Conservation (phyloP, 139 green algal genomes). For the Spirogloea muscicola region DNA sequence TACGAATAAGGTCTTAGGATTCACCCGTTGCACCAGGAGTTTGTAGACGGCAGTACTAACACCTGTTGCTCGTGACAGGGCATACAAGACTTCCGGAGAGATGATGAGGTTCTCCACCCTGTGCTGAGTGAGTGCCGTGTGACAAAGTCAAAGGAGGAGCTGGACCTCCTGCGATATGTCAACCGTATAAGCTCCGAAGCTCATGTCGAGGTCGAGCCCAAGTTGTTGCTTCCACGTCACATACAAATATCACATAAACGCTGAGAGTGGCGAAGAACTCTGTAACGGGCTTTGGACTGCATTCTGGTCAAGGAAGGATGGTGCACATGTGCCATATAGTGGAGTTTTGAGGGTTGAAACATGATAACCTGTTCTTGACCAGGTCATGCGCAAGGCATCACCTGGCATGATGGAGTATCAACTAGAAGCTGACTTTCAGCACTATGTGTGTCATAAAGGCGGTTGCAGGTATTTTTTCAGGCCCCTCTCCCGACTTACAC, state of each 20-base stretch:
- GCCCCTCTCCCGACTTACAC: too few relatives aligned
- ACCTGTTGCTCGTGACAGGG: constrained; percentile 32
- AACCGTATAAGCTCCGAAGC: constrained; percentile 59
- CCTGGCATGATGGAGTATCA: constrained; percentile 72
- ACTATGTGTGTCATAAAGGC: constrained; percentile 61
- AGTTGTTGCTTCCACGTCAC: too few relatives aligned
- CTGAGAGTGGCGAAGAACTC: too few relatives aligned
- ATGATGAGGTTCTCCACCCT: constrained; percentile 51
- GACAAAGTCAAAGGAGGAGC: constrained; percentile 66
- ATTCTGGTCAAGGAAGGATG: too few relatives aligned
- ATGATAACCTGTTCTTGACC: not conserved
- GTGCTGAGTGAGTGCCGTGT: constrained; percentile 59
- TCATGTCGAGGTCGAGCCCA: constrained; percentile 70
- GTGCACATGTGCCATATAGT: too few relatives aligned
- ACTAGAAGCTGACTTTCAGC: constrained; percentile 67
- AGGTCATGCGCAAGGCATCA: constrained; percentile 59
- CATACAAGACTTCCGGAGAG: constrained; percentile 52
- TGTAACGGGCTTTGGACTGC: too few relatives aligned
- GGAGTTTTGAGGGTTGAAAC: too few relatives aligned
- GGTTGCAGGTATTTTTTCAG: too few relatives aligned
- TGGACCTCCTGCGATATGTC: constrained; percentile 68
- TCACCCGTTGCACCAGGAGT: too few relatives aligned
- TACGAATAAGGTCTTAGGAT: too few relatives aligned
- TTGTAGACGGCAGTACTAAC: too few relatives aligned
- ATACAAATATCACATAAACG: too few relatives aligned